phyloP scores from a whole-genome alignment of 2,329 filamentous ascomycete species.

The Diaporthe australafricana region DNA sequence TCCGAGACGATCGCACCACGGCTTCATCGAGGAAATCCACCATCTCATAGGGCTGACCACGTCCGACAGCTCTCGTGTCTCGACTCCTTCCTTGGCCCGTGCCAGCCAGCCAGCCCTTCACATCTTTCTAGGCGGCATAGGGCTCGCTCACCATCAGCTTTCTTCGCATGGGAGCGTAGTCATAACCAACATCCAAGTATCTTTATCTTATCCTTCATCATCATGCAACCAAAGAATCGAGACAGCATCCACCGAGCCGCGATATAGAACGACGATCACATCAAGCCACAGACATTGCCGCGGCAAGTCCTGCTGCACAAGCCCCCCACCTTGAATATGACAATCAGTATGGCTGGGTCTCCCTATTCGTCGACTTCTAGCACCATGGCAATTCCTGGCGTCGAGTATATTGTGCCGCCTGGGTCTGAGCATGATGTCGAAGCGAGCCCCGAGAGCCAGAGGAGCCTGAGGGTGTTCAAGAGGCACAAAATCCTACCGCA shows the following conservation, averaged over 20 bases:
- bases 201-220: conserved; percentile 11
- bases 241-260: conserved; percentile 26
- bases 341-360: conserved; percentile 25
- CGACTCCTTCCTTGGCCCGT: conserved; percentile 4
- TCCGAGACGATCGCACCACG: not conserved
- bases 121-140: not conserved
- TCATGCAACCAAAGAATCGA: conserved; percentile 27
- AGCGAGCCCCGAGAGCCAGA: conserved; percentile 43
- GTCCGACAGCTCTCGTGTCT: not conserved
- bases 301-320: conserved; percentile 9
- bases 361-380: conserved; percentile 29
- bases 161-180: not conserved
- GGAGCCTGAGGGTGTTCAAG: conserved; percentile 48
- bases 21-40: not conserved
- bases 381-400: conserved; percentile 32
- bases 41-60: not conserved
- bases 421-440: conserved; percentile 40
- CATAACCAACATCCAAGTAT: conserved; percentile 4
- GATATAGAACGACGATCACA: conserved; percentile 29
- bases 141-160: not conserved
- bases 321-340: conserved; percentile 18
- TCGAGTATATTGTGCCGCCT: conserved; percentile 35
- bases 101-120: conserved; percentile 11
- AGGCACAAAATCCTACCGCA: conserved; percentile 54
- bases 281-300: conserved; percentile 2